These are phyloP conservation scores for Naganishia antarctica DNA, from an alignment of 768 basidiomycete genomes.

Conservation along the genomic window DNA sequence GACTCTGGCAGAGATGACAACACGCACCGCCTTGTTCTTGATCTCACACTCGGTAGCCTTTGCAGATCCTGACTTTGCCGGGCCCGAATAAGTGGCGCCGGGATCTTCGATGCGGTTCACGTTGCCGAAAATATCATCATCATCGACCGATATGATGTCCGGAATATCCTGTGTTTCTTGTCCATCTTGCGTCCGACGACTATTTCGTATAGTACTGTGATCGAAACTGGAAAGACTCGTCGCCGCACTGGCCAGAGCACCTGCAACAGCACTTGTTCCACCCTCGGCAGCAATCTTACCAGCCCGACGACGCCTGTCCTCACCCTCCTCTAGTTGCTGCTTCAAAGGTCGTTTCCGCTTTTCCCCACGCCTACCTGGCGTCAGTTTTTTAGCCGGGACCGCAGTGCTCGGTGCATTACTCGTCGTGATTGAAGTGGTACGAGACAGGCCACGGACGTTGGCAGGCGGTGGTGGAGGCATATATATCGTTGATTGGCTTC, in stretches of 20 bases:
- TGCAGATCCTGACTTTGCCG: neutral
- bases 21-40: constrained; percentile 22
- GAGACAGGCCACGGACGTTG: constrained; percentile 3
- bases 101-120: constrained; percentile 8
- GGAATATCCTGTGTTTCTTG: too few relatives aligned
- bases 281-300: neutral
- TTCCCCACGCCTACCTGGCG: constrained; percentile 44
- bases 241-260: too few relatives aligned
- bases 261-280: neutral
- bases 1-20: neutral
- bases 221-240: neutral
- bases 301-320: neutral
- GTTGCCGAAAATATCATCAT: constrained; percentile 4
- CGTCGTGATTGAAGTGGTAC: constrained; percentile 27
- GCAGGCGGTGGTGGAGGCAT: constrained; percentile 29
- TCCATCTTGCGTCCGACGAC: too few relatives aligned
- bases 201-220: too few relatives aligned
- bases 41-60: neutral
- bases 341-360: constrained; percentile 35
- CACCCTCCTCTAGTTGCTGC: constrained; percentile 27
- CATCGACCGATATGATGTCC: neutral
- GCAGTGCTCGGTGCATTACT: neutral
- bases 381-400: constrained; percentile 26
- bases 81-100: neutral
- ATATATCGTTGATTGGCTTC: neutral